Evolutionary conservation across 116 monocot species (phyloP).

Genomic region (Posidonia oceanica): DNA sequence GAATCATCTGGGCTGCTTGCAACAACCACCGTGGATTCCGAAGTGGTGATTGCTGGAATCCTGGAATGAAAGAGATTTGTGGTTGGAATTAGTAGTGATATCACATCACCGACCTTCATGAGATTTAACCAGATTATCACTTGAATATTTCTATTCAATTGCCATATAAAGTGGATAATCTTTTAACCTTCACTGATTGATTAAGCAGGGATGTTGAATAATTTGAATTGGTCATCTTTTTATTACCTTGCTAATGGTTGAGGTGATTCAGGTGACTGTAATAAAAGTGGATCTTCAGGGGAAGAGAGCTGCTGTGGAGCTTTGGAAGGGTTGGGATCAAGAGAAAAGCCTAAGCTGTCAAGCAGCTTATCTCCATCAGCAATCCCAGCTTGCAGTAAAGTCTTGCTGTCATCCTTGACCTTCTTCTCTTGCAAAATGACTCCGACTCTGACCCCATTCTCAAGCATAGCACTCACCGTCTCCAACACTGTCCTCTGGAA

Average conservation of each 20-base stretch:
- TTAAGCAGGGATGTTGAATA: too few species aligned
- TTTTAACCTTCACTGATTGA: too few species aligned
- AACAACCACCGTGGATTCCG: not conserved
- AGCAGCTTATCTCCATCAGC: conserved; percentile 18
- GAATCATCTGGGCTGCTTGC: conserved; percentile 1
- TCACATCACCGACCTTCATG: too few species aligned
- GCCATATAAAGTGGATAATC: not conserved
- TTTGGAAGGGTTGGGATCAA: conserved; percentile 40
- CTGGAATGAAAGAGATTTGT: not conserved
- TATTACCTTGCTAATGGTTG: conserved; percentile 3
- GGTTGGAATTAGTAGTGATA: too few species aligned
- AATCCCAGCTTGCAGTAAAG: conserved; percentile 52
- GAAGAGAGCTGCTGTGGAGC: conserved; percentile 7
- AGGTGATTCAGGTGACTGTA: conserved; percentile 6
- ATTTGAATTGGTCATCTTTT: not conserved
- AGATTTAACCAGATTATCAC: too few species aligned
- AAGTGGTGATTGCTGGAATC: not conserved
- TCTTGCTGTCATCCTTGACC: conserved; percentile 54
- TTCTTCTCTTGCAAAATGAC: conserved; percentile 63
- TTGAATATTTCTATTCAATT: too few species aligned
- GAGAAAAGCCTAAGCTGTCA: conserved; percentile 42
- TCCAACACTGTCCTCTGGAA: conserved; percentile 58
- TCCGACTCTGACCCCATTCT: conserved; percentile 48
- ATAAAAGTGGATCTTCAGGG: conserved; percentile 21
- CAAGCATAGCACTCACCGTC: conserved; percentile 54